phyloP scores from a whole-genome alignment of 805 yeast species.

The Candida endomychidarum region DNA sequence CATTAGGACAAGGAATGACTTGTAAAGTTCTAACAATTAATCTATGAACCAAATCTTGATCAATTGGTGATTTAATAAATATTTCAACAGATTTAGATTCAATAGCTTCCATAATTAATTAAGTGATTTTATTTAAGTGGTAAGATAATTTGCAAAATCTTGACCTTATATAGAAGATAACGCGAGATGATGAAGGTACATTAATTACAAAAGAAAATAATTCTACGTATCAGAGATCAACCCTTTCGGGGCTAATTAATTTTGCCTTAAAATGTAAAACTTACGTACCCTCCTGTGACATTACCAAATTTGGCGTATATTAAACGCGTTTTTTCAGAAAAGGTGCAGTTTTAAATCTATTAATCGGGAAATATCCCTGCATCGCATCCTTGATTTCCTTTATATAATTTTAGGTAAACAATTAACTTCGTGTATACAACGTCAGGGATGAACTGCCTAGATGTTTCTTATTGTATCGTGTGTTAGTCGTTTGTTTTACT shows the following conservation, averaged over 20 bases:
- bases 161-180: background rate
- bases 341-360: background rate
- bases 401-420: too few species aligned
- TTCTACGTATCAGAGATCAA: background rate
- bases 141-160: too few species aligned
- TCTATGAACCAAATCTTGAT: constrained; percentile 73
- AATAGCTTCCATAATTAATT: constrained; percentile 17
- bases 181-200: background rate
- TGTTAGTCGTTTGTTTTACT: too few species aligned
- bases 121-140: background rate
- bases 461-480: background rate
- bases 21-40: constrained; percentile 65
- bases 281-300: background rate
- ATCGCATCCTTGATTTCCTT: too few species aligned
- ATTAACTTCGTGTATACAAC: background rate
- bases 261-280: background rate
- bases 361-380: background rate
- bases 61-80: constrained; percentile 45
- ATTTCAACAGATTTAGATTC: constrained; percentile 44
- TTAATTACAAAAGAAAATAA: background rate
- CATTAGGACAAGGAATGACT: constrained; percentile 60
- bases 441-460: background rate
- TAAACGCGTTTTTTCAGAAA: constrained; percentile 3
- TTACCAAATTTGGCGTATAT: constrained; percentile 1
- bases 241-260: background rate